Conservation (phyloP, 73 alveolate genomes). For the Paraurostyla sp. region DNA sequence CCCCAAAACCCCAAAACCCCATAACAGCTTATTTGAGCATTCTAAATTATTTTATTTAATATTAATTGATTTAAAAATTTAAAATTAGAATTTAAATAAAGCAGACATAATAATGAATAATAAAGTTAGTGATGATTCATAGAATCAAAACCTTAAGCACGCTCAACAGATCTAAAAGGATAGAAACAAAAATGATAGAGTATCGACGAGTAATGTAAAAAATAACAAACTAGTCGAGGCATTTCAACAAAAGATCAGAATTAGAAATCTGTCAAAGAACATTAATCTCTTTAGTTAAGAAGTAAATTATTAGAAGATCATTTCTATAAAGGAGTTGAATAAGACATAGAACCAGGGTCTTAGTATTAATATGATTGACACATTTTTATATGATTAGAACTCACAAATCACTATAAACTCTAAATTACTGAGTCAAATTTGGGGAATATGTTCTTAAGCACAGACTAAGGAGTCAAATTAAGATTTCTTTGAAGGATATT, state of each 20-base stretch:
- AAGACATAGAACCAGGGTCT: background rate
- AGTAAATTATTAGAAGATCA: background rate
- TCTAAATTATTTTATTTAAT: no score
- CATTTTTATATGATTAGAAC: background rate
- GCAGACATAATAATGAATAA: no score
- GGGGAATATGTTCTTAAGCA: conserved; percentile 10
- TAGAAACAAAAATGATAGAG: no score
- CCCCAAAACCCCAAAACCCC: no score
- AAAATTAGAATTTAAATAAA: no score
- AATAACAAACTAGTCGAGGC: conserved; percentile 18
- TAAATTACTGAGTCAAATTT: background rate
- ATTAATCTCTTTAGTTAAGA: background rate
- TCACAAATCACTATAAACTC: background rate
- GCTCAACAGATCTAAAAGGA: no score
- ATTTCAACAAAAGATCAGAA: background rate
- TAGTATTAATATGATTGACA: background rate
- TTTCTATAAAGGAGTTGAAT: background rate
- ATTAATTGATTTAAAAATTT: no score
- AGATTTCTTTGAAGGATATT: conserved; percentile 32
- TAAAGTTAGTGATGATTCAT: no score
- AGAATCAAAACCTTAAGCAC: no score
- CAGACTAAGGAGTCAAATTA: background rate
- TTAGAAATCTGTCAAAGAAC: background rate
- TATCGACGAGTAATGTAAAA: no score
- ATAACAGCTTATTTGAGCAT: no score